These are phyloP conservation scores for Beauveria sp. DNA, from an alignment of 2,329 filamentous ascomycete genomes.

Conservation along the genomic window DNA sequence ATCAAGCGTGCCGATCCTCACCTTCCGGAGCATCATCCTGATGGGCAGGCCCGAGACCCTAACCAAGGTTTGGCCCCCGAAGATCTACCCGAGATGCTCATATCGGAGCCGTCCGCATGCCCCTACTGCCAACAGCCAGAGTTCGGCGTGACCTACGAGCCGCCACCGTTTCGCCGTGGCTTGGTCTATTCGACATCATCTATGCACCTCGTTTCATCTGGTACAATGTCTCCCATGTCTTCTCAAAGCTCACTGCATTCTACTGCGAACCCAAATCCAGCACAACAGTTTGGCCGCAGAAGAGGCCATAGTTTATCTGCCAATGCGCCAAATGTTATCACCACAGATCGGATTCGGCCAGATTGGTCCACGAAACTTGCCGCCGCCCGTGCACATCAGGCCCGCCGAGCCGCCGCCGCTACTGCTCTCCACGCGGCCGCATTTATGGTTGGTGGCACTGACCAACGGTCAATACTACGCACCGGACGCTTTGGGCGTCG, in stretches of 20 bases:
- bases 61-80: conserved; percentile 35
- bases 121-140: conserved; percentile 94
- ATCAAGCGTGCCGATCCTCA: conserved; percentile 93
- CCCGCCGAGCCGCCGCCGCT: conserved; percentile 81
- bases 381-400: conserved; percentile 74
- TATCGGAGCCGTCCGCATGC: conserved; percentile 86
- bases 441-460: conserved; percentile 70
- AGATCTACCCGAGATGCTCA: conserved; percentile 56
- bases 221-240: conserved; percentile 62
- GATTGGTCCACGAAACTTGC: conserved; percentile 91
- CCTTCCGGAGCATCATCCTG: conserved; percentile 68
- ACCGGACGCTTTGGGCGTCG: conserved; percentile 51
- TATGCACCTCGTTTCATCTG: conserved; percentile 24
- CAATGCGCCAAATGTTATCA: conserved; percentile 77
- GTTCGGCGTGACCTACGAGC: conserved; percentile 91
- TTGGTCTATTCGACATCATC: conserved; percentile 57
- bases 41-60: conserved; percentile 31
- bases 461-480: conserved; percentile 39
- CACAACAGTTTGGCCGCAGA: conserved; percentile 32
- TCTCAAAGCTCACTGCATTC: conserved; percentile 76
- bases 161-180: conserved; percentile 81
- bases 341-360: conserved; percentile 84
- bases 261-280: conserved; percentile 34
- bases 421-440: conserved; percentile 93
- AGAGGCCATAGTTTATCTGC: conserved; percentile 64